These are phyloP conservation scores for Mycena polygramma DNA, from an alignment of 768 basidiomycete genomes.

Conservation along the genomic window DNA sequence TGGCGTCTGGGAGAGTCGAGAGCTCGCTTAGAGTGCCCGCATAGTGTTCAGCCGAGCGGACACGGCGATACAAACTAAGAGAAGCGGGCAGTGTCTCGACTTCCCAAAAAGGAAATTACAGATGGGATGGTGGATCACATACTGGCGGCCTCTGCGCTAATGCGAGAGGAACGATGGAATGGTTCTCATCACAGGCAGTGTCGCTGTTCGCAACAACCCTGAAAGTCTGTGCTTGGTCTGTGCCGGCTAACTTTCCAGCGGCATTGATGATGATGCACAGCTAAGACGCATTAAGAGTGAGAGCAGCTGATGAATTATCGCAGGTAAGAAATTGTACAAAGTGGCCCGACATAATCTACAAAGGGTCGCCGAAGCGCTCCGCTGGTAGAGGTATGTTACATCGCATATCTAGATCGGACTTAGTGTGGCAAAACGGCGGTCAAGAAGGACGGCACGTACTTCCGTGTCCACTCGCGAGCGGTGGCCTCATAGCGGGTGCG, in stretches of 20 bases:
- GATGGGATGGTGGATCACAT: no score
- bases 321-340: slow-evolving; percentile 17
- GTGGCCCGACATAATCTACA: slow-evolving; percentile 30
- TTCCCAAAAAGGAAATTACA: no score
- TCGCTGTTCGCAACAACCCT: background rate
- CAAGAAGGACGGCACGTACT: slow-evolving; percentile 66
- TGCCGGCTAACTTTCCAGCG: background rate
- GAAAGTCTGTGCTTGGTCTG: background rate
- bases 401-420: slow-evolving; percentile 53
- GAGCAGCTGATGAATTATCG: slow-evolving; percentile 24
- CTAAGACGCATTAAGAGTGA: background rate
- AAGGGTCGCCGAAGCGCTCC: background rate
- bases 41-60: no score
- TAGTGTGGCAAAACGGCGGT: slow-evolving; percentile 29
- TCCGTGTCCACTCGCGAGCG: slow-evolving; percentile 99
- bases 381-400: slow-evolving; percentile 40
- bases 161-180: background rate
- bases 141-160: no score
- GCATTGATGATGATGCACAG: background rate
- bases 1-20: no score
- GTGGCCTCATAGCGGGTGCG: slow-evolving; percentile 97
- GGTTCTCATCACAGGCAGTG: background rate
- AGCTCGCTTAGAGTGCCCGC: no score
- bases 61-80: no score
- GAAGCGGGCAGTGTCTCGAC: no score